A percentile compares a stretch with the other conserved stretches of the same genome.
Evolutionary conservation across 371 early-diverging fungal species (phyloP).

Genomic region (Capillidium heterosporum): DNA sequence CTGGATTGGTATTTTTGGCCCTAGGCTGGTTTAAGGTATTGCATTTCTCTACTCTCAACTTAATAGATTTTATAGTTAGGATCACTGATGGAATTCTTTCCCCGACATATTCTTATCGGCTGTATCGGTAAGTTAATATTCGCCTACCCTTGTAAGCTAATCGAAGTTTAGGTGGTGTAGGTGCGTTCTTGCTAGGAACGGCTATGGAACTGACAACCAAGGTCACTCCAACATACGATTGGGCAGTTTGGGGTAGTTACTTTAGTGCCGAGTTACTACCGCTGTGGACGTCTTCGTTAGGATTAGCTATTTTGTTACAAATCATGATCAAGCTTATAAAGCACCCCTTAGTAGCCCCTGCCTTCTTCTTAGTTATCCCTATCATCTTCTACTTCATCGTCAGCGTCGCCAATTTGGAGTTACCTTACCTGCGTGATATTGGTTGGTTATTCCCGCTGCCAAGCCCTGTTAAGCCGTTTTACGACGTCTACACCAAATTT

Average conservation of each 20-base stretch:
- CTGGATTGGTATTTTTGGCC: conserved; percentile 71
- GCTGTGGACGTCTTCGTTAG: conserved; percentile 65
- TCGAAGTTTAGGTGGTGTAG: conserved; percentile 46
- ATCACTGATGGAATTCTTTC: conserved; percentile 76
- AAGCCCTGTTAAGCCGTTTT: conserved; percentile 51
- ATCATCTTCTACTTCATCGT: conserved; percentile 50
- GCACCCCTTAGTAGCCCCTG: conserved; percentile 66
- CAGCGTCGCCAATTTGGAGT: conserved; percentile 25
- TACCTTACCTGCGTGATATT: conserved; percentile 40
- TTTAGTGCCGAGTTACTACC: conserved; percentile 30
- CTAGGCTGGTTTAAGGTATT: conserved; percentile 60
- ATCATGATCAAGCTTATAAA: conserved; percentile 20
- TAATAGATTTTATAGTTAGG: conserved; percentile 23
- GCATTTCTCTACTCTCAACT: not conserved
- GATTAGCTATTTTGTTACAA: conserved; percentile 44
- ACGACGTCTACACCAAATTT: conserved; percentile 71
- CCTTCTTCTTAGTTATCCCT: conserved; percentile 69
- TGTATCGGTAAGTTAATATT: conserved; percentile 59
- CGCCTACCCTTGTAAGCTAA: not conserved
- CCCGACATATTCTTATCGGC: conserved; percentile 86
- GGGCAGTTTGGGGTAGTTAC: conserved; percentile 34
- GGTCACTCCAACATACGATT: conserved; percentile 25
- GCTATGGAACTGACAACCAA: conserved; percentile 77
- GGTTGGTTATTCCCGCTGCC: conserved; percentile 84
- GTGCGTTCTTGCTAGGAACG: conserved; percentile 81